Base-by-base conservation (phyloP, 2,329 filamentous ascomycete species). In the Teratosphaeria viscida region DNA sequence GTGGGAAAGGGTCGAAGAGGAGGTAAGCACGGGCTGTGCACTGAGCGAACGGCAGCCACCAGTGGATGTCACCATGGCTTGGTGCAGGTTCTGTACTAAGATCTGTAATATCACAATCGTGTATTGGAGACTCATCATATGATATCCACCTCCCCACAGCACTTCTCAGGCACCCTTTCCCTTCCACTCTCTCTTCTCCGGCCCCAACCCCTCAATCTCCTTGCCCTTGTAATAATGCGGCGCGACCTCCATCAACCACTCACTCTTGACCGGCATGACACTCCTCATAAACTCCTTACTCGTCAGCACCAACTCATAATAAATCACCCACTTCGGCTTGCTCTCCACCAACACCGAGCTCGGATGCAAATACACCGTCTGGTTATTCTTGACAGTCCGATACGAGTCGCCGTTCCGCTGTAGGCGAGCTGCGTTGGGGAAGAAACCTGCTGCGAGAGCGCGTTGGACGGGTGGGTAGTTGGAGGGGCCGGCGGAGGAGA, bases 191-290 rank as follows among this genome's bases (percentile, higher is more conserved):
- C 19, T 49, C 43, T 49, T 49, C n/a, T 49, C 43, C n/a, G n/a
- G 10, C 58, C 58, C 90, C 66, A 96, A 71, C 19, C 81, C 85
- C 69, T 96, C 92, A 49, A 96, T 73, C 70, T 96, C 91, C 76
- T 90, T 88, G 77, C 89, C 88, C 77, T 95, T 96, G 73, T 96
- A 90, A 71, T 91, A 96, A 77, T 97, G 94, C 63, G 92, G 92
- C 62, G 94, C 94, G 62, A 94, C 84, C 75, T 97, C 92, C 6
- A 85, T 83, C 67, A 99, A 72, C 92, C 92, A 96, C 70, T 85
- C 85, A 0, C 88, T 80, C 70, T 95, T 86, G 57, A 97, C 83
- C 0, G 91, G 91, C 80, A 96, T 86, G 60, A 88, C 88, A 68
- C 85, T 89, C 27, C 92, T 81, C 86, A 96, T 95, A 73, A 92